Evolutionary conservation across 176 grass and related monocot species (phyloP), one percentile per base, ranked within the genome.

Genomic region (Avena sativa): DNA sequence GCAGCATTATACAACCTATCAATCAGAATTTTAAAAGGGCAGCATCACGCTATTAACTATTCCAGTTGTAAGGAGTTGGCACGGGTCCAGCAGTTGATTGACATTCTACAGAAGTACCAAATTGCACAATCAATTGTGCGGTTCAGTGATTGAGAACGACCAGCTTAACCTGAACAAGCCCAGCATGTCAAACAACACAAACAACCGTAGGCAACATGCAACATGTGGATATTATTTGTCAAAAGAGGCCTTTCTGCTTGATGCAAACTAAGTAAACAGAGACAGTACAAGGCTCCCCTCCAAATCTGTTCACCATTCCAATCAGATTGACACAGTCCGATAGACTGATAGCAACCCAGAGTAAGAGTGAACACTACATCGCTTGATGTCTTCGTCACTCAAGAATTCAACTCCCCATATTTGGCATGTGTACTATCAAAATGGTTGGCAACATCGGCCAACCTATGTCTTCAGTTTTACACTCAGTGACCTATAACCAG

Each of bases 381-480:
- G 8, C 19, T 78, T 8, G 15, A 86, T 79, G 79, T 86, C 89
- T 63, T 25, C 28, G 21, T 90, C 78, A 82, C 63, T 90, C 83
- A 82, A 52, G 23, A 44, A 53, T 44, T 79, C 73, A 34, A 47
- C 44, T 78, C 43, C 30, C 36, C 16, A 26, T 63, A 32, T 40
- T 67, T 25, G 26, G 17, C 36, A 71, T 44, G 20, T 30, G 26
- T 85, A 58, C 48, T 52, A 86, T 86, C 76, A 75, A 75, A 76
- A 52, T 6, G 9, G 28, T 79, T 63, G 49, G 52, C 81, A 79
- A 26, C 59, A 76, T 16, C 62, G 2, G 2, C 66, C 86, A 76
- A 48, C n/a, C 23, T 68, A 48, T 8, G 26, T 21, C 49, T 12
- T 76, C 10, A 0, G 75, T 38, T 78, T 50, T 16, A 15, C 25